Evolutionary conservation across 257 asterid species (phyloP).

Genomic region (Leptodermis oblonga): DNA sequence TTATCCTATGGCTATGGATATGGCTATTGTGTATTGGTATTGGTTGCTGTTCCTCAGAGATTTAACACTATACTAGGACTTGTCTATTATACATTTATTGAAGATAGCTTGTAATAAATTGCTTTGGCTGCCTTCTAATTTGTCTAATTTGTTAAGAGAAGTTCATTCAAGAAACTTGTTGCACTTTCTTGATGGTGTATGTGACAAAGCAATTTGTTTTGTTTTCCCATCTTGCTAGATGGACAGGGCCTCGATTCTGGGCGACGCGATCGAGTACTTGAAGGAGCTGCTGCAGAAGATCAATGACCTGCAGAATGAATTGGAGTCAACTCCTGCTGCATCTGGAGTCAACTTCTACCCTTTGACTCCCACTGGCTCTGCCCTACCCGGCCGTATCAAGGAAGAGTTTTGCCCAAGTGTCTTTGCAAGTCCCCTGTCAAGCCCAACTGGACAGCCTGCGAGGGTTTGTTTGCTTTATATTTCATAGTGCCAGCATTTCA

Average conservation of each 20-base stretch:
- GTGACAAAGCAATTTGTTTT: not conserved
- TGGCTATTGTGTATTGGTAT: too few relatives aligned
- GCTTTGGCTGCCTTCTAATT: too few relatives aligned
- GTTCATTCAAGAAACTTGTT: not conserved
- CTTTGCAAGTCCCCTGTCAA: conserved; percentile 68
- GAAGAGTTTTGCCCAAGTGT: conserved; percentile 71
- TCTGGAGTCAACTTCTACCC: conserved; percentile 67
- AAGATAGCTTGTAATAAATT: too few relatives aligned
- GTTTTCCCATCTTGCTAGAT: conserved; percentile 35
- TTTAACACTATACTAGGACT: too few relatives aligned
- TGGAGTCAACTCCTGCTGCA: conserved; percentile 60
- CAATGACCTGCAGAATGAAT: conserved; percentile 77
- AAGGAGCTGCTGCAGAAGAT: conserved; percentile 82
- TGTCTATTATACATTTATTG: not conserved
- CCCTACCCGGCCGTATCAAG: conserved; percentile 58
- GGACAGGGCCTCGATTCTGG: conserved; percentile 92
- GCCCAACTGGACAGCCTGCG: conserved; percentile 84
- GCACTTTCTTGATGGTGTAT: conserved; percentile 6
- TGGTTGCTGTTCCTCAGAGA: not conserved
- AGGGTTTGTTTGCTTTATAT: conserved; percentile 49
- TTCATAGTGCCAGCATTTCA: not conserved
- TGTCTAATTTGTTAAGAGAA: not conserved
- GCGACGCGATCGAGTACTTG: conserved; percentile 86
- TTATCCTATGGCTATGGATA: not conserved
- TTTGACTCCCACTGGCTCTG: conserved; percentile 61